phyloP scores from a whole-genome alignment of 768 basidiomycete species.

The Tephrocybe sp. region DNA sequence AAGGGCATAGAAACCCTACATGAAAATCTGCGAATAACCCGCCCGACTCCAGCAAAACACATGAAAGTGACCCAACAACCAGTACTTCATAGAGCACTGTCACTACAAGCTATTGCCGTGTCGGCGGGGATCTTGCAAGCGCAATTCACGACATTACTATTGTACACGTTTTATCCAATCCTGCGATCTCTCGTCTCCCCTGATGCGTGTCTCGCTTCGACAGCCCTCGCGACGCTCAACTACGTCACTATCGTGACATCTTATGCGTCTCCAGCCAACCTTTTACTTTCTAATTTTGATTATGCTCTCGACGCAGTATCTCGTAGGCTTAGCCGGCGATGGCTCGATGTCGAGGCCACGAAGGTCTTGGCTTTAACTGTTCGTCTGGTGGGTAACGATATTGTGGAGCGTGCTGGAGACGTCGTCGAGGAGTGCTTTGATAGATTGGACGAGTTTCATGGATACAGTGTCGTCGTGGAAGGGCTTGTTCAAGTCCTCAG shows the following conservation, averaged over 20 bases:
- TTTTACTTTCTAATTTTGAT: constrained; percentile 93
- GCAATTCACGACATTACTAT: constrained; percentile 70
- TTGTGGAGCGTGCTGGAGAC: constrained; percentile 89
- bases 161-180: constrained; percentile 82
- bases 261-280: constrained; percentile 86
- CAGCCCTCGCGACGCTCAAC: constrained; percentile 73
- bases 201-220: constrained; percentile 61
- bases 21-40: constrained; percentile 54
- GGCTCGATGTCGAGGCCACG: constrained; percentile 87
- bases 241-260: constrained; percentile 74
- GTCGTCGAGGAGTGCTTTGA: constrained; percentile 98
- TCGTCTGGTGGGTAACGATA: constrained; percentile 80
- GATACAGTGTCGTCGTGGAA: constrained; percentile 84
- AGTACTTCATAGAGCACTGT: constrained; percentile 66
- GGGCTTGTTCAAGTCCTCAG: constrained; percentile 85
- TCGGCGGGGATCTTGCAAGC: constrained; percentile 70
- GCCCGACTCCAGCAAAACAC: constrained; percentile 28
- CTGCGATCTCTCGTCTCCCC: constrained; percentile 85
- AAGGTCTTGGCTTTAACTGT: constrained; percentile 86
- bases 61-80: constrained; percentile 43
- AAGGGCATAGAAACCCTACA: constrained; percentile 67
- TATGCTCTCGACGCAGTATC: constrained; percentile 93
- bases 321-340: constrained; percentile 73
- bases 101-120: constrained; percentile 75
- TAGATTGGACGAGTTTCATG: constrained; percentile 93